Evolutionary conservation across 495 filamentous ascomycete genomes (phyloP).

Genomic region (Monascus purpureus): DNA sequence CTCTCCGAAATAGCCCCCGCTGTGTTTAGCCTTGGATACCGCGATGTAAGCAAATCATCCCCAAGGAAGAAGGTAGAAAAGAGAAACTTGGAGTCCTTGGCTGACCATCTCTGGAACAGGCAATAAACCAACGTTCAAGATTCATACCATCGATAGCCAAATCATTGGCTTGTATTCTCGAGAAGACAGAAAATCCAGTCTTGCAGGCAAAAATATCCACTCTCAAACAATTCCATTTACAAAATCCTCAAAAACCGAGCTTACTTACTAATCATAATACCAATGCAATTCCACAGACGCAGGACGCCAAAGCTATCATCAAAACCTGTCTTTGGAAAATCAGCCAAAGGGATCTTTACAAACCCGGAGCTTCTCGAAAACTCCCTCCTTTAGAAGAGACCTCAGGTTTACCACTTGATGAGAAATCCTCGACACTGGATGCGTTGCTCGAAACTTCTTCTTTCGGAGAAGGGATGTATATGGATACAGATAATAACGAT

Average conservation of each 20-base stretch:
- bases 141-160: constrained; percentile 23
- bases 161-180: constrained; percentile 18
- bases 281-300: no score
- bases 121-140: constrained; percentile 22
- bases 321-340: constrained; percentile 16
- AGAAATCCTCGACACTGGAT: neutral
- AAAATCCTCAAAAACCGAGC: no score
- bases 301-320: constrained; percentile 4
- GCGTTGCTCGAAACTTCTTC: neutral
- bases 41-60: constrained; percentile 11
- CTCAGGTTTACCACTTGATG: neutral
- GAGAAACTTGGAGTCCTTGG: neutral
- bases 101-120: constrained; percentile 8
- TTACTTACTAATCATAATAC: neutral
- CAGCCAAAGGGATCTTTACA: constrained; percentile 13
- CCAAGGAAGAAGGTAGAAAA: no score
- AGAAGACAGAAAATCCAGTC: constrained; percentile 4
- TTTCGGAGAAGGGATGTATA: no score
- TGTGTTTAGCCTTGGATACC: constrained; percentile 22
- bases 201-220: constrained; percentile 5
- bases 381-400: neutral
- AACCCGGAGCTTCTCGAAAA: constrained; percentile 2
- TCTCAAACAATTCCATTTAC: constrained; percentile 2
- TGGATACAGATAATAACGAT: neutral
- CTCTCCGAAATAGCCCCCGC: constrained; percentile 18